Evolutionary conservation across 2,329 filamentous ascomycete genomes (phyloP), one percentile per base, ranked within the genome.

Genomic region (Xylaria arbuscula): DNA sequence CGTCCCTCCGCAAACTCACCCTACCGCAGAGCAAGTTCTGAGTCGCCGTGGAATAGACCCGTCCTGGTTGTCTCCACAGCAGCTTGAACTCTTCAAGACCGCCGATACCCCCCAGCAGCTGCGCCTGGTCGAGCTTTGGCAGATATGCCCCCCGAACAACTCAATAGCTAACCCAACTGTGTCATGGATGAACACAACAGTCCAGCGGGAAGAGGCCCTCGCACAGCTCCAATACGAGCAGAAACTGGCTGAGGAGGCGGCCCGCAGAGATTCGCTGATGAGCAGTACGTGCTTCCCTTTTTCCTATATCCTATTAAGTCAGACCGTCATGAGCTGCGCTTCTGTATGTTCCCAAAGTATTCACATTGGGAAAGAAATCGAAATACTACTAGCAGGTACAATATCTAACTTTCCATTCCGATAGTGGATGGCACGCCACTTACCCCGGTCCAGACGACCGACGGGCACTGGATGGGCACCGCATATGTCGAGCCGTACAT

Each of bases 61-160:
- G 2, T 78, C 83, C 9, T 83, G 87, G 24, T 86, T 97, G 53
- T 92, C 92, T 13, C 86, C 89, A 5, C 90, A 90, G 3, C 94
- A 97, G 78, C 81, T 94, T 60, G 87, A 92, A 68, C 88, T 97
- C 48, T 97, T 97, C 84, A 88, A 88, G 72, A 89, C 90, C 70
- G 93, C 93, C 61, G 90, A 92, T 66, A 83, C 87, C 28, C 85
- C 90, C 51, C 93, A 97, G 79, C 89, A 91, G 75, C 82, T 90
- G 66, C 88, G 93, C 24, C 85, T 97, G 17, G 84, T 97, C 47
- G 91, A 97, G 78, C 88, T 97, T 17, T 97, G 94, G 94, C 90
- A 89, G 67, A 93, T 94, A 72, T 93, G 89, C 66, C 92, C 92
- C 24, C 92, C 92, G 0, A 86, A 84, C 50, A 87, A 86, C 70